Conservation (phyloP, 2,329 filamentous ascomycete genomes). For the Chaetomium sp. region DNA sequence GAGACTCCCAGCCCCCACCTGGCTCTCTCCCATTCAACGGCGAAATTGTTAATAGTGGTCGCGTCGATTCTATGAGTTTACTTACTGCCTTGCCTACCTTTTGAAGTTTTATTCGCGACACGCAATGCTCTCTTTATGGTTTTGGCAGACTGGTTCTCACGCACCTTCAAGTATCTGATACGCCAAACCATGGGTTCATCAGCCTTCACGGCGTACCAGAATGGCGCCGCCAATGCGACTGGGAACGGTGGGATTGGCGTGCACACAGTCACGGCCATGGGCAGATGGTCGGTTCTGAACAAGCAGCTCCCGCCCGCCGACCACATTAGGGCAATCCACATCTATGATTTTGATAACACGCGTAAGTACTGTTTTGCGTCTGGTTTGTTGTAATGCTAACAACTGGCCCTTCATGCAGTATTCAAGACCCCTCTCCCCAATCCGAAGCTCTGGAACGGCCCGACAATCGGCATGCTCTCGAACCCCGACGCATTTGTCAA, state of each 20-base stretch:
- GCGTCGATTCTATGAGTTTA: too few relatives aligned
- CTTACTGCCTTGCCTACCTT: background rate
- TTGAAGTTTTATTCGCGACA: background rate
- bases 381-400: background rate
- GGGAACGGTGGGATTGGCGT: background rate
- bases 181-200: slow-evolving; percentile 22
- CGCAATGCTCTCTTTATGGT: slow-evolving; percentile 19
- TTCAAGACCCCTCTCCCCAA: slow-evolving; percentile 91
- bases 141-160: slow-evolving; percentile 14
- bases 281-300: slow-evolving; percentile 75
- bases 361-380: slow-evolving; percentile 42
- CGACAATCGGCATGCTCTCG: slow-evolving; percentile 70
- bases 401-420: slow-evolving; percentile 45
- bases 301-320: slow-evolving; percentile 64
- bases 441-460: slow-evolving; percentile 73
- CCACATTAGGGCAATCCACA: slow-evolving; percentile 71
- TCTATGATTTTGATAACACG: slow-evolving; percentile 99
- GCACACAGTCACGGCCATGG: slow-evolving; percentile 66
- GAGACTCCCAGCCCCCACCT: too few relatives aligned
- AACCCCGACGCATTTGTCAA: slow-evolving; percentile 69
- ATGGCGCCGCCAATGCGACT: slow-evolving; percentile 18
- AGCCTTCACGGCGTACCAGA: slow-evolving; percentile 18
- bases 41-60: slow-evolving; percentile 14
- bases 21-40: background rate
- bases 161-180: slow-evolving; percentile 10